Base-by-base conservation (phyloP, 1,139 yeast species). In the Nakaseomyces sp. region DNA sequence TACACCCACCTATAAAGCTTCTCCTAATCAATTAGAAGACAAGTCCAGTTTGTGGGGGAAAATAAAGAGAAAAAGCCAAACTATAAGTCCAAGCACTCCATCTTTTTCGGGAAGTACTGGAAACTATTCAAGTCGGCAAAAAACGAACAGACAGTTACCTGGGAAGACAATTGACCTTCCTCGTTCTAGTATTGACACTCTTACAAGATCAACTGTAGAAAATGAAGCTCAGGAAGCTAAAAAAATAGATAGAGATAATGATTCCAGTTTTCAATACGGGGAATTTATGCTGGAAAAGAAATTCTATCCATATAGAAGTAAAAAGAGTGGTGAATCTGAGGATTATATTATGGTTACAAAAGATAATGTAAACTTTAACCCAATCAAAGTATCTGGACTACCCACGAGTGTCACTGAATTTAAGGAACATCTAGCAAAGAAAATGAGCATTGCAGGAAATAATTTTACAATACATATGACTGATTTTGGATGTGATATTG, bases 401-500 rank as follows among this genome's bases (percentile, higher is more conserved):
- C 64, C 2, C 60, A 57, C 0, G 67, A 64, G 2, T 17, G 49
- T 64, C 1, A 60, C 56, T 0, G 67, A 65, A 2, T 61, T 77
- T 30, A 72, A 70, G 47, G 64, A 59, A 2, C 51, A 58, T 5
- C 49, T 81, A 12, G 63, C 70, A 1, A 59, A 64, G 1, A 65
- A 66, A 3, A 57, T 79, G 18, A 72, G 66, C 6, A 55, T 79
- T 16, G 61, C 67, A 5, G 66, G 69, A 10, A 61, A 56, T 5
- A 75, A 74, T 0, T 63, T 76, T 26, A 64, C 78, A 0, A 68
- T 81, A 40, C 88, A 81, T 54, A 63, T 87, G 50, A 84, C 95
- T 0, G 95, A 87, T 40, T 78, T 80, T 58, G 77, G 78, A 13
- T 71, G 79, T 41, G 69, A 69, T 3, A 76, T 77, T 38, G 96